Base-by-base conservation (phyloP, 805 yeast genomes). In the Wickerhamomyces alni region DNA sequence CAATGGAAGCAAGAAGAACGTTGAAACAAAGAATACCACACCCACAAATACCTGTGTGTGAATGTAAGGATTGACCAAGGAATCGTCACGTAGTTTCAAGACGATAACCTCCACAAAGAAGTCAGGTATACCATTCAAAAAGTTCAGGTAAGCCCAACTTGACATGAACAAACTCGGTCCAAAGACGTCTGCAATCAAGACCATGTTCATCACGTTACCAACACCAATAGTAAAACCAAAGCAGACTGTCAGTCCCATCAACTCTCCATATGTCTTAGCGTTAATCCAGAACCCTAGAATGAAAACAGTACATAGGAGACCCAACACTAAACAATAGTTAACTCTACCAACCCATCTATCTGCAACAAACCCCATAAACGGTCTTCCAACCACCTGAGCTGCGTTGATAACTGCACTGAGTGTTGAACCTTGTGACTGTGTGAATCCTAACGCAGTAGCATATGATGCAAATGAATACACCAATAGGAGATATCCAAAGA, bases 31-130 rank as follows among this genome's bases (percentile, higher is more conserved):
- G 44, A 66, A 72, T 30, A 72, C 58, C 11, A 67, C 50, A 1
- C 84, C 87, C 2, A 77, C 69, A 55, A 77, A 78, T 1, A 78
- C 69, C 50, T 80, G 86, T 0, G 82, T 67, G 47, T 79, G 67
- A 12, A 73, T 50, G 47, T 70, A 81, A 2, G 86, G 85, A 8
- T 46, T 44, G 11, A 48, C 33, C 6, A 55, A 35, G 0, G 39
- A 24, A 19, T 52, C 38, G 11, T 52, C 59, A 36, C 62, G 66
- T 36, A 77, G 49, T 0, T 74, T 65, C 36, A 77, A 68, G 0
- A 78, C 82, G 36, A 78, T 69, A 3, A 75, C 72, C 54, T 78
- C 84, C 6, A 75, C 66, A n/a, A 70, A 69, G 15, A 77, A 54
- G 9, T 69, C 57, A 21, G 60, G 45, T 7, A 66, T 54, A 0